Evolutionary conservation across 2,329 filamentous ascomycete genomes (phyloP).

Genomic region (Botryotinia calthae): DNA sequence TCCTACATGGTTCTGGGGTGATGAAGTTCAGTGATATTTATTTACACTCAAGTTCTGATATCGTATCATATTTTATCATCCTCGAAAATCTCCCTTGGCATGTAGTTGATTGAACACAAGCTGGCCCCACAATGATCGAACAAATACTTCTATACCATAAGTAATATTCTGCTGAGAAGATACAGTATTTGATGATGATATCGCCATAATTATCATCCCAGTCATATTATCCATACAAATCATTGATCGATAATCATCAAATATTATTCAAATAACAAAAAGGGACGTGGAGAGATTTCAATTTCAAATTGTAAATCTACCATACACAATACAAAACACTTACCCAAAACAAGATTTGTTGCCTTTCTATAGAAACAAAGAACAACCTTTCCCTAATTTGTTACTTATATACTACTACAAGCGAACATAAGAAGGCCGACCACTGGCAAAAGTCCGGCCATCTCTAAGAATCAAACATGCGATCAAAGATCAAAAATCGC

Average conservation of each 20-base stretch:
- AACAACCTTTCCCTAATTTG: background rate
- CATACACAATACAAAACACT: too few species aligned
- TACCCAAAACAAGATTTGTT: background rate
- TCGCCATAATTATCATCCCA: background rate
- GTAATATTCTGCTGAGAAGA: background rate
- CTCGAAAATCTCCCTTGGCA: background rate
- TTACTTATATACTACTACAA: constrained; percentile 7
- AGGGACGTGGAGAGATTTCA: background rate
- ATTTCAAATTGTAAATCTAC: background rate
- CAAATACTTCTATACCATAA: background rate
- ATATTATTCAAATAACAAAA: background rate
- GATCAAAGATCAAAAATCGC: background rate
- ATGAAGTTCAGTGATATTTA: too few species aligned
- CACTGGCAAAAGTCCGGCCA: background rate
- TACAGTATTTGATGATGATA: background rate
- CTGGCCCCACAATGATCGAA: background rate
- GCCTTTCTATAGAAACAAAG: background rate
- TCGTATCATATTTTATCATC: background rate
- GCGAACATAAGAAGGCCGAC: background rate
- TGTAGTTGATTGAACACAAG: background rate
- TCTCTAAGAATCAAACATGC: background rate
- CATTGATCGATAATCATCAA: background rate
- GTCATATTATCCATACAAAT: background rate
- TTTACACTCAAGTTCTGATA: background rate
- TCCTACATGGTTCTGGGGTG: background rate